phyloP scores from a whole-genome alignment of 2,329 filamentous ascomycete genomes.

The Pyricularia pennisetigena region DNA sequence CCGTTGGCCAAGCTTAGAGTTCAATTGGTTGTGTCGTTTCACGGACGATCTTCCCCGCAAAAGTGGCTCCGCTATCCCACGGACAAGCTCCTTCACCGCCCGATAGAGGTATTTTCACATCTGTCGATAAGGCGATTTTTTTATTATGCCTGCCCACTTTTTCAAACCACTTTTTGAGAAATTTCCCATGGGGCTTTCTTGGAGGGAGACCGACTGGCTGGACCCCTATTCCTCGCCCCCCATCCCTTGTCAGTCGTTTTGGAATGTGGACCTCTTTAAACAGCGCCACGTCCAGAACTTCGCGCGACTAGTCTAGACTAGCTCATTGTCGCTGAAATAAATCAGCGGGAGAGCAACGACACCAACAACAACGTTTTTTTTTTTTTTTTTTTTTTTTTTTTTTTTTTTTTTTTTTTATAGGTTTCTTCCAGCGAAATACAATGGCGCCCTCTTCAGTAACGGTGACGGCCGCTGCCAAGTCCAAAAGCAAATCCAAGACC shows the following conservation, averaged over 20 bases:
- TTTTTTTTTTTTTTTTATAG: neutral
- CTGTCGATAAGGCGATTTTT: neutral
- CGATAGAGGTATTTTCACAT: neutral
- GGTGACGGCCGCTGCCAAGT: constrained; percentile 12
- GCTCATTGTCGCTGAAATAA: neutral
- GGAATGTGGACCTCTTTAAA: neutral
- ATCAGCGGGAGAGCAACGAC: neutral
- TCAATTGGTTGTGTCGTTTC: neutral
- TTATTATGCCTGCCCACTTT: neutral
- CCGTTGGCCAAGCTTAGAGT: neutral
- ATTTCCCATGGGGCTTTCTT: neutral
- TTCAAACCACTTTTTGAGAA: neutral
- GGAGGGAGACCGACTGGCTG: neutral
- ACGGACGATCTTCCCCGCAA: neutral
- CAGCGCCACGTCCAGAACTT: neutral
- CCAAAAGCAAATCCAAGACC: constrained; percentile 14
- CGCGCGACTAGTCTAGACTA: neutral
- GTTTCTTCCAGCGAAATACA: neutral
- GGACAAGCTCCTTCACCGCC: neutral
- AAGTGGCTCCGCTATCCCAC: constrained; percentile 1
- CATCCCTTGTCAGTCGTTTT: neutral
- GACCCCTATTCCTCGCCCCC: neutral
- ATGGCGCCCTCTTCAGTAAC: constrained; percentile 19
- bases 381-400: neutral
- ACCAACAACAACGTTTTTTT: neutral